phyloP scores from a whole-genome alignment of 2,329 filamentous ascomycete species.

The Ophiosphaerella narmari region DNA sequence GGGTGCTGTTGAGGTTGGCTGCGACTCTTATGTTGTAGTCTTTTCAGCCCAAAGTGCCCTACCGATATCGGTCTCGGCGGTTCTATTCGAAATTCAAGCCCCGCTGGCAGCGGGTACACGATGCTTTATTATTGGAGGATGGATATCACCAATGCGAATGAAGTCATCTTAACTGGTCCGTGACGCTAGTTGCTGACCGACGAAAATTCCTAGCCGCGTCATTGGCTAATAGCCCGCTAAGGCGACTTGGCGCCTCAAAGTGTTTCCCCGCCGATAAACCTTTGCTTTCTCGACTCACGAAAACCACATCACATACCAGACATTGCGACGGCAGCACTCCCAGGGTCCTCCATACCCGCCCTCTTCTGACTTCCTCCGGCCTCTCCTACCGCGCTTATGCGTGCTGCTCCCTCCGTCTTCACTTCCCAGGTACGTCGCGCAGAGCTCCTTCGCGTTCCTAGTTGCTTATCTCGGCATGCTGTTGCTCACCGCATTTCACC shows the following conservation, averaged over 20 bases:
- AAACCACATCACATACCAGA: conserved; percentile 3
- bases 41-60: too few species aligned
- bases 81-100: too few species aligned
- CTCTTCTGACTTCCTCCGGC: conserved; percentile 31
- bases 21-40: too few species aligned
- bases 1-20: too few species aligned
- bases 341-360: conserved; percentile 29
- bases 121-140: too few species aligned
- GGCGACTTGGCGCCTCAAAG: background rate
- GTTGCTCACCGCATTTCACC: conserved; percentile 35
- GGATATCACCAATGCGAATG: too few species aligned
- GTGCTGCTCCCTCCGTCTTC: conserved; percentile 57
- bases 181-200: too few species aligned
- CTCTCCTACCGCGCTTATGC: conserved; percentile 50
- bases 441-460: conserved; percentile 9
- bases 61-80: too few species aligned
- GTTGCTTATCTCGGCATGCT: conserved; percentile 33
- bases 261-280: conserved; percentile 11
- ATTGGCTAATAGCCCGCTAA: conserved; percentile 8
- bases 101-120: too few species aligned
- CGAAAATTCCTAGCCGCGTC: conserved; percentile 8
- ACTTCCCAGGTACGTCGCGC: conserved; percentile 57
- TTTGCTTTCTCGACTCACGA: conserved; percentile 20
- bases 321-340: conserved; percentile 14
- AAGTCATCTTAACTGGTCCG: too few species aligned